phyloP scores from a whole-genome alignment of 2,329 filamentous ascomycete species.

The Cladophialophora chaetospira region DNA sequence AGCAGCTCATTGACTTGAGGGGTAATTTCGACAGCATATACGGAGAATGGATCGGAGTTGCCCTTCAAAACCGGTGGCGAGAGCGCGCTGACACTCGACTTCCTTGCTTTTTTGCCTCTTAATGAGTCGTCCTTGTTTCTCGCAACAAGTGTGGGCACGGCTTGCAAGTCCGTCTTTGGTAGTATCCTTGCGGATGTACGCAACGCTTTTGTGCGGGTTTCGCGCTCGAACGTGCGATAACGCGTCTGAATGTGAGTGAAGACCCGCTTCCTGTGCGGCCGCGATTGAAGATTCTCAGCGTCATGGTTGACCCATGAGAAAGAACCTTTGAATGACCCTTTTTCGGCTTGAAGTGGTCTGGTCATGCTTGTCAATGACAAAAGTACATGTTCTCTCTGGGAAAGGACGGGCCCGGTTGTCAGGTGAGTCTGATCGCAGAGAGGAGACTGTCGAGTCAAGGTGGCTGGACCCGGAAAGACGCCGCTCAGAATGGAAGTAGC shows the following conservation, averaged over 20 bases:
- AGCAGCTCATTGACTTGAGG: background rate
- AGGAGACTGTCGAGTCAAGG: no score
- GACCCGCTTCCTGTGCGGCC: slow-evolving; percentile 1
- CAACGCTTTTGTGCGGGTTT: background rate
- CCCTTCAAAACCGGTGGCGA: background rate
- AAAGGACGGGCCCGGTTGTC: background rate
- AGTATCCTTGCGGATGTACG: background rate
- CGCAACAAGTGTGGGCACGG: background rate
- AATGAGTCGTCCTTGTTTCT: background rate
- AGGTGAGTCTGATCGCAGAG: background rate
- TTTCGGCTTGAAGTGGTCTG: no score
- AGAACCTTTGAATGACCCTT: background rate
- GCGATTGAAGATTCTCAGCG: slow-evolving; percentile 1
- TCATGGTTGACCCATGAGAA: slow-evolving; percentile 7
- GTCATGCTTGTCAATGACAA: no score
- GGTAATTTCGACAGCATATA: background rate
- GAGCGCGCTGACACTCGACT: background rate
- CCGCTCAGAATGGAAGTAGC: background rate
- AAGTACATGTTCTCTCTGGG: no score
- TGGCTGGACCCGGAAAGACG: background rate
- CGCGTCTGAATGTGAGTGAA: slow-evolving; percentile 10
- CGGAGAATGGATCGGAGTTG: background rate
- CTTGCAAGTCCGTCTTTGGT: background rate
- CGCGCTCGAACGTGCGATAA: background rate
- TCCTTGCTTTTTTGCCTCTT: background rate